Conservation (phyloP, 1,139 yeast genomes). For the Geotrichum aggregatum region DNA sequence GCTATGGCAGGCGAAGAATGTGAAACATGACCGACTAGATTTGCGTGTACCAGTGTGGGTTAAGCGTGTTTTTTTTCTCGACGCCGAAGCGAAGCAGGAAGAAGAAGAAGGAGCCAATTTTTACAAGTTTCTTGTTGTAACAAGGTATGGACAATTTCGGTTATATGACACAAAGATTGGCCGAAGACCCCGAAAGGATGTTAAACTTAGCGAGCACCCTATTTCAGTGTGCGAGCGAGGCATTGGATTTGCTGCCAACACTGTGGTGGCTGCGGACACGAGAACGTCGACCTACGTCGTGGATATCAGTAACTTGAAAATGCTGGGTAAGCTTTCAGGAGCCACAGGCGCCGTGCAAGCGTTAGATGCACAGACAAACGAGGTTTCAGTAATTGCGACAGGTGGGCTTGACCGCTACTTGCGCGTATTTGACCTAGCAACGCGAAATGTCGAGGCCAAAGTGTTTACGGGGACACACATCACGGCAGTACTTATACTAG, state of each 20-base stretch:
- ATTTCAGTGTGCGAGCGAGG: constrained; percentile 24
- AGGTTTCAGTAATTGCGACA: constrained; percentile 42
- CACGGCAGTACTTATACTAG: constrained; percentile 51
- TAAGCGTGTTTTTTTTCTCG: constrained; percentile 35
- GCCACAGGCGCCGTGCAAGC: constrained; percentile 26
- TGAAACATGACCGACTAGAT: constrained; percentile 39
- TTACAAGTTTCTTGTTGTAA: constrained; percentile 56
- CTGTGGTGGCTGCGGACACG: constrained; percentile 30
- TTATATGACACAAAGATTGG: constrained; percentile 36
- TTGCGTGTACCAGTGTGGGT: constrained; percentile 41
- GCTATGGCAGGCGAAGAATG: constrained; percentile 40
- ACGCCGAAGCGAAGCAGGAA: not conserved
- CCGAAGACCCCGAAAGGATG: constrained; percentile 31
- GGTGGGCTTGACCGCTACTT: constrained; percentile 88
- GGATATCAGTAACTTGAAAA: constrained; percentile 22
- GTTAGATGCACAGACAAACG: constrained; percentile 18
- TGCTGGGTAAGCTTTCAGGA: constrained; percentile 29
- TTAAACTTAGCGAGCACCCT: constrained; percentile 27
- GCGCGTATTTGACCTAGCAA: constrained; percentile 61
- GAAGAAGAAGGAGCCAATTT: not conserved
- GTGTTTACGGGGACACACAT: constrained; percentile 74
- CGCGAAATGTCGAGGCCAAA: constrained; percentile 61
- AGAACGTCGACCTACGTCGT: constrained; percentile 26
- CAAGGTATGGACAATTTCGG: constrained; percentile 60
- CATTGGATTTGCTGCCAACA: constrained; percentile 18